A percentile compares a stretch with the other conserved stretches of the same genome.
Evolutionary conservation across 139 green algal species (phyloP).

Genomic region (Pedinophyceae sp.): DNA sequence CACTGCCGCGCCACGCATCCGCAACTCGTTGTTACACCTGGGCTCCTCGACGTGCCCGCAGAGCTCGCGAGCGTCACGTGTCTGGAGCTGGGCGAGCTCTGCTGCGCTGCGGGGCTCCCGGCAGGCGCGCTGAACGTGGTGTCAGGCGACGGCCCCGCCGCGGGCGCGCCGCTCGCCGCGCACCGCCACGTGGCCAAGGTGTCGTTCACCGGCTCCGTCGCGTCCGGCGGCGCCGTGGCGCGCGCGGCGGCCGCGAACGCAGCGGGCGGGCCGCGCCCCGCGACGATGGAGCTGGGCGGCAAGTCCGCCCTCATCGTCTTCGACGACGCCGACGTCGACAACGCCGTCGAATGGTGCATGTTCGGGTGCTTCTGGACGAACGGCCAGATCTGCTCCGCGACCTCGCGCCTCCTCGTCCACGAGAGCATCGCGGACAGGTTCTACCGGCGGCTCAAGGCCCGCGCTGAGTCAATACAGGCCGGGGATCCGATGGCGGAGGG

Average conservation of each 20-base stretch:
- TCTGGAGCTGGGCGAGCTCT: slow-evolving; percentile 63
- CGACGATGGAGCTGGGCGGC: slow-evolving; percentile 63
- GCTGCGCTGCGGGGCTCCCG: slow-evolving; percentile 39
- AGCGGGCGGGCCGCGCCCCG: too few species aligned
- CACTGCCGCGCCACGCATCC: too few species aligned
- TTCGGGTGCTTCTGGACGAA: slow-evolving; percentile 73
- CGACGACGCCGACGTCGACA: slow-evolving; percentile 69
- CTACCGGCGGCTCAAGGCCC: slow-evolving; percentile 36
- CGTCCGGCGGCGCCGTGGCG: slow-evolving; percentile 44
- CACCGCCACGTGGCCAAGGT: slow-evolving; percentile 64
- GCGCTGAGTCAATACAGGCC: slow-evolving; percentile 47
- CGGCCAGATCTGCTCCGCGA: slow-evolving; percentile 77
- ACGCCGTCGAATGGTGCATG: slow-evolving; percentile 80
- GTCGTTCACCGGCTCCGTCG: slow-evolving; percentile 62
- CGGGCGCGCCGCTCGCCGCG: slow-evolving; percentile 17
- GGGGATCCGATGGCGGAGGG: slow-evolving; percentile 41
- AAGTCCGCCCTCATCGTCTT: slow-evolving; percentile 78
- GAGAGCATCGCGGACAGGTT: slow-evolving; percentile 41
- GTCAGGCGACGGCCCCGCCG: slow-evolving; percentile 19
- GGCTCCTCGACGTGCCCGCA: slow-evolving; percentile 1
- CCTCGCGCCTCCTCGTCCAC: slow-evolving; percentile 66
- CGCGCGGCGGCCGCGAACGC: slow-evolving; percentile 45
- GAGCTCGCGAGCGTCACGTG: slow-evolving; percentile 67
- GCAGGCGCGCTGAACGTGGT: slow-evolving; percentile 64
- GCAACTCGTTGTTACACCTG: neutral